Base-by-base conservation (phyloP, 2,329 filamentous ascomycete species). In the Fusarium stilboides region DNA sequence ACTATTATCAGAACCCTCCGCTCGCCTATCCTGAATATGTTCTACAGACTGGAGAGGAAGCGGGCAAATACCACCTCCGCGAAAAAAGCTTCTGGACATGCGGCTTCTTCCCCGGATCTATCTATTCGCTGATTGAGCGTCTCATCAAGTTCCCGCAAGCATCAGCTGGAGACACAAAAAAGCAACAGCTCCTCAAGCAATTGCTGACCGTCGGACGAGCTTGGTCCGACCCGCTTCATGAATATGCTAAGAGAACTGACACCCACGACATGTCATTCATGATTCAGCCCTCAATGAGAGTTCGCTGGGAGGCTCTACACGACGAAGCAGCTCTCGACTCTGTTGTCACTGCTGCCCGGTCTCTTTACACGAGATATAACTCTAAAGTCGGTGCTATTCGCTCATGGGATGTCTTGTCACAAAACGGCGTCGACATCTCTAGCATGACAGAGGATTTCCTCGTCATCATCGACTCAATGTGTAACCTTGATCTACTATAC, bases 201-300 rank as follows among this genome's bases (percentile, higher is more conserved):
- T 31, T 70, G 2, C 8, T 68, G 12, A 22, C 50, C 0, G 64
- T 79, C 1, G 77, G 77, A 3, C 57, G 57, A 5, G 45, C 67
- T 2, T 82, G 80, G 81, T 74, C 78, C 4, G 77, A 74, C 4
- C 80, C 80, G 0, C 68, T 84, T 0, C 79, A 72, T 17, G 52
- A 54, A 6, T 69, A 61, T 58, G 80, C 65, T 22, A 57, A 33
- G 76, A 78, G 82, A 6, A 85, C 79, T 6, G 84, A 86, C 55
- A 87, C 85, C 0, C 86, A 87, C 56, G 85, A 87, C 49, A 81
- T 88, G 76, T 84, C 82, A 0, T 87, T 87, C 65, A 86, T 87
- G 68, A 82, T 87, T 5, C 80, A 84, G 22, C 85, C 85, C 0
- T 82, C 82, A 2, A 76, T 85, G 52, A 82, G 82, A 37, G 81